Percentiles rank a stretch among this genome's conserved stretches.
These are phyloP conservation scores for Rhipidocladum racemiflorum DNA, from an alignment of 176 grass and related monocot species.

Conservation along the genomic window DNA sequence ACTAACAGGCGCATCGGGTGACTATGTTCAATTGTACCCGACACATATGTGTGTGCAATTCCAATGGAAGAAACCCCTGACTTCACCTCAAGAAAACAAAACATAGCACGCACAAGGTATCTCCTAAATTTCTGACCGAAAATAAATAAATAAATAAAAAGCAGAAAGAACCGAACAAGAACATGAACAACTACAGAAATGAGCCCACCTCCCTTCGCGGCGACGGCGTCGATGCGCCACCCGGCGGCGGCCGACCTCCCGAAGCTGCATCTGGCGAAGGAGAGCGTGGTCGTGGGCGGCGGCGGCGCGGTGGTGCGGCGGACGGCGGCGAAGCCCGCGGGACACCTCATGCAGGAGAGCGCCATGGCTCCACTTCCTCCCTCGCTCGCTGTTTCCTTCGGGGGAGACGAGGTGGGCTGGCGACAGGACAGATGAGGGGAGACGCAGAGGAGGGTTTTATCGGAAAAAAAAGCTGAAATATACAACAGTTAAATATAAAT, in stretches of 20 bases:
- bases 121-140: background rate
- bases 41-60: background rate
- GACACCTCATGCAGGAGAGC: slow-evolving; percentile 46
- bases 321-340: background rate
- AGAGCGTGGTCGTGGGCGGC: background rate
- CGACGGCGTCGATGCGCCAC: slow-evolving; percentile 41
- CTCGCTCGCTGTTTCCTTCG: background rate
- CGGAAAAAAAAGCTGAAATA: no score
- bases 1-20: background rate
- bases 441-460: slow-evolving; percentile 29
- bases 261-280: slow-evolving; percentile 35
- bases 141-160: no score
- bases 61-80: background rate
- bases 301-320: background rate
- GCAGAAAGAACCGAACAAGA: background rate
- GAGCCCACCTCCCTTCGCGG: slow-evolving; percentile 34
- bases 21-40: background rate
- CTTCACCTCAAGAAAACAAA: background rate
- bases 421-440: background rate
- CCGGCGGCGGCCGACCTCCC: slow-evolving; percentile 21
- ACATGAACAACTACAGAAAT: background rate
- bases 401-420: slow-evolving; percentile 4
- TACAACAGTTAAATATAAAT: no score
- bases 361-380: slow-evolving; percentile 22
- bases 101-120: background rate